A percentile compares a stretch with the other conserved stretches of the same genome.
Conservation (phyloP, 225 moss, liverwort and hornwort species). For the Physcomitrellopsis africana region DNA sequence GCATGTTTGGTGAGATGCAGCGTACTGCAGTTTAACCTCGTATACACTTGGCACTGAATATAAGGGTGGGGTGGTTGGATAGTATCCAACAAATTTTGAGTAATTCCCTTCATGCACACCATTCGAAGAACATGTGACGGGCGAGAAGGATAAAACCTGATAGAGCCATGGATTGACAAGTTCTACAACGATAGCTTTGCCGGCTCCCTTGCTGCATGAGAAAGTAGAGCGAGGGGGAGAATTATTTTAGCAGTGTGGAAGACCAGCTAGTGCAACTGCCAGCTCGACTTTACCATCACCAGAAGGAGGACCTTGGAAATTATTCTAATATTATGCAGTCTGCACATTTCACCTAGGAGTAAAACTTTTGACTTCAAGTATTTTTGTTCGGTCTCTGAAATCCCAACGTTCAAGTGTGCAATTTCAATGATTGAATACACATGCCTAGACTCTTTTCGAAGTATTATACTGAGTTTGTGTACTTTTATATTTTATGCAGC, state of each 20-base stretch:
- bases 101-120: slow-evolving; percentile 71
- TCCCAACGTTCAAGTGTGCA: too few species aligned
- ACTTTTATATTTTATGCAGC: too few species aligned
- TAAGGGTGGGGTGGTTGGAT: slow-evolving; percentile 57
- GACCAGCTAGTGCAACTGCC: slow-evolving; percentile 73
- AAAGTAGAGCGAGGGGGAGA: slow-evolving; percentile 58
- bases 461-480: too few species aligned
- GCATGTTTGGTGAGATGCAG: too few species aligned
- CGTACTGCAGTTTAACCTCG: slow-evolving; percentile 50
- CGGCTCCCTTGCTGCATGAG: slow-evolving; percentile 66
- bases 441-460: too few species aligned
- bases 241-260: slow-evolving; percentile 64
- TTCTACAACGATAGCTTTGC: slow-evolving; percentile 65
- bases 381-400: slow-evolving; percentile 3
- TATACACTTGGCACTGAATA: slow-evolving; percentile 64
- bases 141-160: slow-evolving; percentile 41
- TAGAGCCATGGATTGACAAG: slow-evolving; percentile 68
- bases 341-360: slow-evolving; percentile 57
- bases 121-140: slow-evolving; percentile 57
- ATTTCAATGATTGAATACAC: too few species aligned
- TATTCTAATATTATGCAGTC: slow-evolving; percentile 64
- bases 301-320: slow-evolving; percentile 70
- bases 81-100: slow-evolving; percentile 58
- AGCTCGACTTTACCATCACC: slow-evolving; percentile 69
- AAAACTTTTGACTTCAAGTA: slow-evolving; percentile 20